Percentiles rank a stretch among this genome's conserved stretches.
phyloP scores from a whole-genome alignment of 2,329 filamentous ascomycete species.

The Pyricularia pennisetigena region DNA sequence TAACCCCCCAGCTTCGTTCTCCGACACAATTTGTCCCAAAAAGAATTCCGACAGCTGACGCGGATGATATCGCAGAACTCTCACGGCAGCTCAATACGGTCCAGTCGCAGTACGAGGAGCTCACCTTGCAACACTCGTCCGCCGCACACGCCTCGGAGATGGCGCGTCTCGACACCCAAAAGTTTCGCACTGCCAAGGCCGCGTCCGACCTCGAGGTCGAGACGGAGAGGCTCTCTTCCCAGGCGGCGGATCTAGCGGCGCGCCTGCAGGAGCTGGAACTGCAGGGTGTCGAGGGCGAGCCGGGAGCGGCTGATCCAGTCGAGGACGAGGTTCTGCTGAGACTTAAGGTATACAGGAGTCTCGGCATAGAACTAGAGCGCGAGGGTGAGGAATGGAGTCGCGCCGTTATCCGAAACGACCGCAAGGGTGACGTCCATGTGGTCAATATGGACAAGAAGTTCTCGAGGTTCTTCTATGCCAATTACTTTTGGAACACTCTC shows the following conservation, averaged over 20 bases:
- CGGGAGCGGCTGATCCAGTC: slow-evolving; percentile 27
- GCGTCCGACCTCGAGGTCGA: slow-evolving; percentile 86
- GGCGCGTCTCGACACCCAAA: slow-evolving; percentile 78
- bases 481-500: slow-evolving; percentile 90
- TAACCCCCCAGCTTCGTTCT: slow-evolving; percentile 6
- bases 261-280: slow-evolving; percentile 74
- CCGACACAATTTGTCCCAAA: background rate
- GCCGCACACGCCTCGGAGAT: slow-evolving; percentile 76
- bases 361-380: slow-evolving; percentile 81
- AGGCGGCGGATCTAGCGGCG: slow-evolving; percentile 65
- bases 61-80: slow-evolving; percentile 46
- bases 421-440: slow-evolving; percentile 86
- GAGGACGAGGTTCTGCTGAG: slow-evolving; percentile 63
- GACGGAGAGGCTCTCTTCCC: slow-evolving; percentile 77
- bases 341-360: slow-evolving; percentile 79
- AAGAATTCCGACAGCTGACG: background rate
- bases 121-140: slow-evolving; percentile 64
- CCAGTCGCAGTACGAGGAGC: slow-evolving; percentile 66
- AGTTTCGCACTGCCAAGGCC: slow-evolving; percentile 90
- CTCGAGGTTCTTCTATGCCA: slow-evolving; percentile 83
- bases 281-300: slow-evolving; percentile 71
- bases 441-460: slow-evolving; percentile 92
- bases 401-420: slow-evolving; percentile 75
- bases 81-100: slow-evolving; percentile 68
- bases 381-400: slow-evolving; percentile 73